Conservation (phyloP, 768 basidiomycete species). For the Terana coerulea region DNA sequence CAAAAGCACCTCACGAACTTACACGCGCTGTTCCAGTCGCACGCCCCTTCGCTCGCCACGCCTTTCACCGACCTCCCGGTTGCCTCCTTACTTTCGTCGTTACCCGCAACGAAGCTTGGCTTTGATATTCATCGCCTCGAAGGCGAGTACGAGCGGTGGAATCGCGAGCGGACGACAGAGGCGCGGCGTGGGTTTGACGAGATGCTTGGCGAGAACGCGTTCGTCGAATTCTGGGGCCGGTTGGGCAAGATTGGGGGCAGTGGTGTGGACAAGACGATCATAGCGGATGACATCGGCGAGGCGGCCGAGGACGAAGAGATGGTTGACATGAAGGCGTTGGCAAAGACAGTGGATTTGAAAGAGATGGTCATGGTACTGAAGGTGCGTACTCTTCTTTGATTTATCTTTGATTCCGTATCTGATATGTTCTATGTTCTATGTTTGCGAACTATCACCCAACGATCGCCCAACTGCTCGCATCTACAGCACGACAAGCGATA, state of each 20-base stretch:
- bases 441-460: too few species aligned
- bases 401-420: too few species aligned
- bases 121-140: constrained; percentile 45
- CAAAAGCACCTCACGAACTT: constrained; percentile 65
- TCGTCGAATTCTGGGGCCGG: constrained; percentile 96
- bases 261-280: constrained; percentile 61
- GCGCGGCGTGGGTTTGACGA: constrained; percentile 76
- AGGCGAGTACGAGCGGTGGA: constrained; percentile 78
- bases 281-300: constrained; percentile 60
- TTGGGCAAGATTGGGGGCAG: constrained; percentile 79
- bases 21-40: constrained; percentile 63
- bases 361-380: constrained; percentile 88
- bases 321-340: constrained; percentile 85
- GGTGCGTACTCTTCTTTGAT: constrained; percentile 43
- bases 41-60: constrained; percentile 64
- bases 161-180: constrained; percentile 52
- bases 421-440: too few species aligned
- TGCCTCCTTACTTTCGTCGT: constrained; percentile 52
- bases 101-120: constrained; percentile 59
- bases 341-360: constrained; percentile 76
- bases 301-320: constrained; percentile 65
- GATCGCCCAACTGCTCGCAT: too few species aligned
- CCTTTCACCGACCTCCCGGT: constrained; percentile 60
- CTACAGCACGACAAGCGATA: constrained; percentile 88
- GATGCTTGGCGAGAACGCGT: constrained; percentile 87